Percentiles rank a stretch among this genome's conserved stretches.
Conservation (phyloP, 768 basidiomycete genomes). For the Lactarius sp. region DNA sequence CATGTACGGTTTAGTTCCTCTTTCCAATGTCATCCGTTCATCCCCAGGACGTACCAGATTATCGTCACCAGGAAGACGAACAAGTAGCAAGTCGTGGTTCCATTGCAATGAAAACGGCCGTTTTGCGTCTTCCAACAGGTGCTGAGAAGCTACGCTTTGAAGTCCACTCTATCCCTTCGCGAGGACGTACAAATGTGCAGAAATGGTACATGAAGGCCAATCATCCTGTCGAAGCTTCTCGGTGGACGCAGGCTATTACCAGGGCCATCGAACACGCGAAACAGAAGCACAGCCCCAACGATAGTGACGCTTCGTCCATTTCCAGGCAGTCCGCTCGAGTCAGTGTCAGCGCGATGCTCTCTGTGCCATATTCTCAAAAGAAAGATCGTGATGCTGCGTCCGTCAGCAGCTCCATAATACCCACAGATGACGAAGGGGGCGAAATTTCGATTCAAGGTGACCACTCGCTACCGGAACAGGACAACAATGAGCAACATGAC, state of each 20-base stretch:
- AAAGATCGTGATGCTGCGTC: constrained; percentile 23
- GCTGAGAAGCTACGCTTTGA: constrained; percentile 75
- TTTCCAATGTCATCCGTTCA: not conserved
- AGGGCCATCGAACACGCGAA: constrained; percentile 70
- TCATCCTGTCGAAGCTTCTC: constrained; percentile 83
- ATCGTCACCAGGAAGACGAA: constrained; percentile 88
- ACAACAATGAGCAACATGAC: constrained; percentile 34
- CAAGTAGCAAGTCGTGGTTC: constrained; percentile 78
- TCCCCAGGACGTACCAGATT: constrained; percentile 42
- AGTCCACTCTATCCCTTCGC: constrained; percentile 57
- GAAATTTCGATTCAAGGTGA: not conserved
- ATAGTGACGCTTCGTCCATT: constrained; percentile 41
- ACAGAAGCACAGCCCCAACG: constrained; percentile 35
- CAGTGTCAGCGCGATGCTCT: constrained; percentile 11
- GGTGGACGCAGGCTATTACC: constrained; percentile 77
- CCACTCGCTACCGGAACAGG: not conserved
- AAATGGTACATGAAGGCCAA: constrained; percentile 84
- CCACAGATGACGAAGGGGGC: constrained; percentile 28
- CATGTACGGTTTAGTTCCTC: constrained; percentile 49
- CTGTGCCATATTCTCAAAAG: constrained; percentile 13
- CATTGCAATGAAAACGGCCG: constrained; percentile 79
- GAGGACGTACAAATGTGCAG: constrained; percentile 46
- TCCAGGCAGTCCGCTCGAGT: constrained; percentile 22
- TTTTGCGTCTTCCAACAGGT: constrained; percentile 48
- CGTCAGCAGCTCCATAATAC: constrained; percentile 26